phyloP scores from a whole-genome alignment of 1,139 yeast genomes.

The Blastobotrys niveus region DNA sequence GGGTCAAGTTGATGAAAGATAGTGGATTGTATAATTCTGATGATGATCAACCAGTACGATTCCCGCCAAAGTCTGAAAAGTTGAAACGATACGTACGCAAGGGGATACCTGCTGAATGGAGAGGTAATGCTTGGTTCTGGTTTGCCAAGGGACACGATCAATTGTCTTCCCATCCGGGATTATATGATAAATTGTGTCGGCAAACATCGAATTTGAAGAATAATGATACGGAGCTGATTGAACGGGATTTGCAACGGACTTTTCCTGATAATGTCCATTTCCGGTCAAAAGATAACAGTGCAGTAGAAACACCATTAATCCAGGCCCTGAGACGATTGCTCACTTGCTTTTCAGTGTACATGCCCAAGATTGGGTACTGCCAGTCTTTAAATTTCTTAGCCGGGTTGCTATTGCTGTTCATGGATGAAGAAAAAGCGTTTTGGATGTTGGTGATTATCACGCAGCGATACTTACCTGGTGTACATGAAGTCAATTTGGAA shows the following conservation, averaged over 20 bases:
- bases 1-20: conserved; percentile 61
- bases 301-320: conserved; percentile 56
- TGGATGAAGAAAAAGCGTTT: conserved; percentile 84
- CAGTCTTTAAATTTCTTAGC: conserved; percentile 90
- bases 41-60: conserved; percentile 40
- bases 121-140: conserved; percentile 96
- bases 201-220: conserved; percentile 48
- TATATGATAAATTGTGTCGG: conserved; percentile 60
- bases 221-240: conserved; percentile 85
- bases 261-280: conserved; percentile 89
- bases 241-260: conserved; percentile 85
- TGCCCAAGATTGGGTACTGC: conserved; percentile 91
- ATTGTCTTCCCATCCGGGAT: conserved; percentile 60
- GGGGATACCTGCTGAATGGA: conserved; percentile 96
- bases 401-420: conserved; percentile 71
- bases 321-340: conserved; percentile 72
- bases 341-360: conserved; percentile 76
- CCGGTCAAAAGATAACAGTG: conserved; percentile 31
- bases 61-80: conserved; percentile 81
- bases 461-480: conserved; percentile 80
- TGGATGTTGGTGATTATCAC: conserved; percentile 95
- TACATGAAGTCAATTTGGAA: conserved; percentile 82
- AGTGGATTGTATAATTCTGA: conserved; percentile 49
- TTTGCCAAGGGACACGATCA: conserved; percentile 88
- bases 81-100: conserved; percentile 74